phyloP scores from a whole-genome alignment of 306 rosid species.

The Corylus americana region DNA sequence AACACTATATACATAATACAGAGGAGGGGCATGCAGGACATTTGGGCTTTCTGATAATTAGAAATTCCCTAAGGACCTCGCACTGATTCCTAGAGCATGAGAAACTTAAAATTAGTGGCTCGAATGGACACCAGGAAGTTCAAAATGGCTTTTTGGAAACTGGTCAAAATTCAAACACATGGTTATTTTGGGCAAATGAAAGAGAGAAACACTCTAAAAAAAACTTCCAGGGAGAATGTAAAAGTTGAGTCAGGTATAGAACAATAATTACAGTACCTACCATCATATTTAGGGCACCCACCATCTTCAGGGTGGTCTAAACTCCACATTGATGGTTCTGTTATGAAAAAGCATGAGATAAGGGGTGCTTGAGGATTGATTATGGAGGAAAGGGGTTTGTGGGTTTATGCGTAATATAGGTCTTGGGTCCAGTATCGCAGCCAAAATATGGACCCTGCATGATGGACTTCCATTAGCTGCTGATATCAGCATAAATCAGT shows the following conservation, averaged over 20 bases:
- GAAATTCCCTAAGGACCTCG: not conserved
- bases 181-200: not conserved
- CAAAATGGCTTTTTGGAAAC: not conserved
- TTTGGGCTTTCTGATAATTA: not conserved
- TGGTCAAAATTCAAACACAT: not conserved
- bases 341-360: not conserved
- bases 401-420: not conserved
- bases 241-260: not conserved
- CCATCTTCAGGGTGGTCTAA: slow-evolving; percentile 1
- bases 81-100: not conserved
- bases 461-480: too few species aligned
- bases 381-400: not conserved
- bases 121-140: not conserved
- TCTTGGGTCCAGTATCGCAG: not conserved
- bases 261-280: not conserved
- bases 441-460: too few species aligned
- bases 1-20: not conserved
- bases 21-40: too few species aligned
- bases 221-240: not conserved
- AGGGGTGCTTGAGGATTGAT: not conserved
- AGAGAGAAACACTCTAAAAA: not conserved
- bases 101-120: not conserved
- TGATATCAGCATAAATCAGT: too few species aligned
- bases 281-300: not conserved
- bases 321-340: not conserved